phyloP scores from a whole-genome alignment of 2,329 filamentous ascomycete genomes.

The Penicillium nordicum region DNA sequence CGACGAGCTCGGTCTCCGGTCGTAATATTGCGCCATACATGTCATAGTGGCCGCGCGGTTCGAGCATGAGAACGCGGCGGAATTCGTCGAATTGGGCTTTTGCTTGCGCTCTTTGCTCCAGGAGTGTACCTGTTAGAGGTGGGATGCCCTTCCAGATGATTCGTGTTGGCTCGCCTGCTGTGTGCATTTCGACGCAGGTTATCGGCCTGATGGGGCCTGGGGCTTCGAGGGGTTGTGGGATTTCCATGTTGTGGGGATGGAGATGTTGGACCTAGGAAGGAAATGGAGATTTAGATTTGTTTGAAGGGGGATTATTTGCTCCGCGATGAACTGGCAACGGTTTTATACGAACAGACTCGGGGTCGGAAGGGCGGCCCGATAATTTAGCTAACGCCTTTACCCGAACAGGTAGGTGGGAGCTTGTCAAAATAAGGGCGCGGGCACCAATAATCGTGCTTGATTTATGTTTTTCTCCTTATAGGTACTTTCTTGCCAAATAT shows the following conservation, averaged over 20 bases:
- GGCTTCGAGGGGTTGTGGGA: constrained; percentile 1
- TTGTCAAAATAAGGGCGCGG: background rate
- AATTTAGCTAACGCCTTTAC: background rate
- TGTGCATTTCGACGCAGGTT: constrained; percentile 46
- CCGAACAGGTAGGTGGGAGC: background rate
- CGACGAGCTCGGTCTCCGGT: constrained; percentile 43
- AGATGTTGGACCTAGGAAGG: background rate
- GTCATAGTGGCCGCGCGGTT: constrained; percentile 50
- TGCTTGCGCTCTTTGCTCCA: constrained; percentile 42
- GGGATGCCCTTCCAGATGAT: constrained; percentile 47
- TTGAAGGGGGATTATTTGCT: background rate
- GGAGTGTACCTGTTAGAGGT: constrained; percentile 37
- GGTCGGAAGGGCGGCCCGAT: background rate
- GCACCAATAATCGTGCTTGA: background rate
- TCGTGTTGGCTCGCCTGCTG: constrained; percentile 49
- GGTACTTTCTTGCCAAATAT: background rate
- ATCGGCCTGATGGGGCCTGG: constrained; percentile 15
- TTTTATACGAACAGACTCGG: background rate
- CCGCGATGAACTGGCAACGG: background rate
- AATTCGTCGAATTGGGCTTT: constrained; percentile 40
- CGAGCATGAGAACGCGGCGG: constrained; percentile 44
- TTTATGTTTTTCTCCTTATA: background rate
- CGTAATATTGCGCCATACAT: constrained; percentile 52
- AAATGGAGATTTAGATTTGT: too few relatives aligned
- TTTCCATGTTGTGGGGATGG: background rate